Evolutionary conservation across 1,139 yeast genomes (phyloP).

Genomic region (Wickerhamomyces sp.): DNA sequence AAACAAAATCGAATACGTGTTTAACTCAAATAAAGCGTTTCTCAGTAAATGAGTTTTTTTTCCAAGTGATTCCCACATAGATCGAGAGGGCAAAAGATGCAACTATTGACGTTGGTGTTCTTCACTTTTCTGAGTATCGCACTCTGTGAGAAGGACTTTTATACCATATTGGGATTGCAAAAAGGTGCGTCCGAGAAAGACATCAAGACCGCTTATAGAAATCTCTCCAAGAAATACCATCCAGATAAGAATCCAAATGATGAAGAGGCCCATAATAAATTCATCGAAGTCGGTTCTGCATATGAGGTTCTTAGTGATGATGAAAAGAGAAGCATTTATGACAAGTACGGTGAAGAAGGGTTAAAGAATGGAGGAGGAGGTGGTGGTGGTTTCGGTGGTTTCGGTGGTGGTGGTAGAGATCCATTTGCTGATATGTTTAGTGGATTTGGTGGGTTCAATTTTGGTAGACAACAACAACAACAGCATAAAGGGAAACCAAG

Average conservation of each 20-base stretch:
- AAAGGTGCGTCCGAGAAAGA: slow-evolving; percentile 72
- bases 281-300: slow-evolving; percentile 89
- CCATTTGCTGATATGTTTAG: slow-evolving; percentile 15
- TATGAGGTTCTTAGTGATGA: slow-evolving; percentile 80
- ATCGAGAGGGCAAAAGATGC: too few species aligned
- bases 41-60: too few species aligned
- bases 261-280: slow-evolving; percentile 78
- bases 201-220: slow-evolving; percentile 82
- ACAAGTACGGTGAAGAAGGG: slow-evolving; percentile 81
- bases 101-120: too few species aligned
- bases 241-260: slow-evolving; percentile 89
- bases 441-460: slow-evolving; percentile 42
- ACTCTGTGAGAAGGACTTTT: slow-evolving; percentile 28
- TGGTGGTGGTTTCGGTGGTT: slow-evolving; percentile 31
- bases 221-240: slow-evolving; percentile 80
- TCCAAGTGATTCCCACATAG: too few species aligned
- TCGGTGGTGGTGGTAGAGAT: slow-evolving; percentile 53
- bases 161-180: slow-evolving; percentile 59
- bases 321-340: slow-evolving; percentile 69
- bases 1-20: too few species aligned
- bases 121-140: slow-evolving; percentile 5
- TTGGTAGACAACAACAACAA: slow-evolving; percentile 41
- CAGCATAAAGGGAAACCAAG: slow-evolving; percentile 42
- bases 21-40: too few species aligned
- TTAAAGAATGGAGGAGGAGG: slow-evolving; percentile 42